These are phyloP conservation scores for Conticribra guillardii DNA, from an alignment of 108 stramenopile species.

Conservation along the genomic window DNA sequence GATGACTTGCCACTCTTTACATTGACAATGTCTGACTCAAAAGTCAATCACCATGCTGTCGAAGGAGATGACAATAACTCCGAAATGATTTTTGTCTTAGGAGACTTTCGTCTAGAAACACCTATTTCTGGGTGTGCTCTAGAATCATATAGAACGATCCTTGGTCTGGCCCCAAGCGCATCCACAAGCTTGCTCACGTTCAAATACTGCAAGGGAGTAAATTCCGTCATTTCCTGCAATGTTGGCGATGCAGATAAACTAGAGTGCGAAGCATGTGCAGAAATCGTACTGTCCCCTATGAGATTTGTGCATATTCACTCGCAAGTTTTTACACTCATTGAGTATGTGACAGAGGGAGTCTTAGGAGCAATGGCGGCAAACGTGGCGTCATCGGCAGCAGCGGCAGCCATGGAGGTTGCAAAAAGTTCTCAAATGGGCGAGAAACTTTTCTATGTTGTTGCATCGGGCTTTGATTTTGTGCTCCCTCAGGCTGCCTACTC, in stretches of 20 bases:
- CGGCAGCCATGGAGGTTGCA: constrained; percentile 74
- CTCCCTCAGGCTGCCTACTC: constrained; percentile 76
- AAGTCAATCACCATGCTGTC: constrained; percentile 38
- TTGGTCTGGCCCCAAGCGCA: constrained; percentile 73
- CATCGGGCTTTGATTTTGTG: constrained; percentile 75
- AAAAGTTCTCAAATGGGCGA: constrained; percentile 50
- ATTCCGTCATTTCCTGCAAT: constrained; percentile 51
- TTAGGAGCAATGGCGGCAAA: constrained; percentile 76
- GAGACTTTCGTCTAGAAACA: constrained; percentile 67
- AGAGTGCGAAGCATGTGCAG: constrained; percentile 64
- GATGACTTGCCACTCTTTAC: constrained; percentile 83
- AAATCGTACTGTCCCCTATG: constrained; percentile 79
- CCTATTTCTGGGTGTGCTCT: constrained; percentile 42
- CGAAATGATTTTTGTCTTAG: constrained; percentile 59
- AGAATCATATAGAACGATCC: constrained; percentile 67
- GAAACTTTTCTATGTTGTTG: constrained; percentile 66
- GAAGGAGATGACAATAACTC: constrained; percentile 33
- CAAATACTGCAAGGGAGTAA: constrained; percentile 60
- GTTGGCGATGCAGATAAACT: constrained; percentile 37
- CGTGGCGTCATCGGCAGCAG: constrained; percentile 78
- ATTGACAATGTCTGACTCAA: constrained; percentile 69
- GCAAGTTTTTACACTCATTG: constrained; percentile 77
- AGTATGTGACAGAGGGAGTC: constrained; percentile 85
- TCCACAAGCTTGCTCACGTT: constrained; percentile 73
- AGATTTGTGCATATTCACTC: constrained; percentile 81